Evolutionary conservation across 2,329 filamentous ascomycete species (phyloP), one percentile per base, ranked within the genome.

Genomic region (Trichoderma hamatum): DNA sequence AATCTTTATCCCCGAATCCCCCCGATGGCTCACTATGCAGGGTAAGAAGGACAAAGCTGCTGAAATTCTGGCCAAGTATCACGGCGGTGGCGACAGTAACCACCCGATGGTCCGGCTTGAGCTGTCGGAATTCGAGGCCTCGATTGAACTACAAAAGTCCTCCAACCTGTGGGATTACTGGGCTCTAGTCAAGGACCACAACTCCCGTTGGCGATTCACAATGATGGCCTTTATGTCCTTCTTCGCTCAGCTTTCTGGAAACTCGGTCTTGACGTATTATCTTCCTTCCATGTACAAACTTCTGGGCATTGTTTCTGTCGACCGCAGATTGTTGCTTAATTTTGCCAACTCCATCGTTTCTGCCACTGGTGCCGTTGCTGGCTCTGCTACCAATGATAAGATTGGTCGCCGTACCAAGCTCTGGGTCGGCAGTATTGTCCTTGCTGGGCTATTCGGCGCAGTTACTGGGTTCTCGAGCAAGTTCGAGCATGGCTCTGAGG

Each of bases 211-310:
- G 67, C 82, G 86, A 21, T 81, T 88, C 13, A 79, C 83, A 49
- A 85, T 83, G 71, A 85, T 86, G 39, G 75, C 84, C 3, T 82
- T 82, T 24, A 84, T 88, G 77, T 82, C 84, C 6, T 80, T 84
- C 56, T 86, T 88, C 72, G 84, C 84, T 1, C 86, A 89, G 74
- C 83, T 84, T 69, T 82, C 81, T 5, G 85, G 84, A 5, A 85
- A 85, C 75, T 82, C 81, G 0, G 75, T 85, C 10, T 80, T 81
- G 14, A 82, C 83, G 1, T 88, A 87, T 70, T 81, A 89, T 74
- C 86, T 89, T 73, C 83, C 87, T 34, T 82, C 82, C 7, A 82
- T 84, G 75, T 80, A 86, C 52, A 78, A 80, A 43, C 82, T 85
- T 7, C 81, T 85, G 55, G 85, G 87, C 52, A 83, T 90, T 70